A percentile compares a stretch with the other conserved stretches of the same genome.
Evolutionary conservation across 371 early-diverging fungal genomes (phyloP).

Genomic region (Mortierella polycephala): DNA sequence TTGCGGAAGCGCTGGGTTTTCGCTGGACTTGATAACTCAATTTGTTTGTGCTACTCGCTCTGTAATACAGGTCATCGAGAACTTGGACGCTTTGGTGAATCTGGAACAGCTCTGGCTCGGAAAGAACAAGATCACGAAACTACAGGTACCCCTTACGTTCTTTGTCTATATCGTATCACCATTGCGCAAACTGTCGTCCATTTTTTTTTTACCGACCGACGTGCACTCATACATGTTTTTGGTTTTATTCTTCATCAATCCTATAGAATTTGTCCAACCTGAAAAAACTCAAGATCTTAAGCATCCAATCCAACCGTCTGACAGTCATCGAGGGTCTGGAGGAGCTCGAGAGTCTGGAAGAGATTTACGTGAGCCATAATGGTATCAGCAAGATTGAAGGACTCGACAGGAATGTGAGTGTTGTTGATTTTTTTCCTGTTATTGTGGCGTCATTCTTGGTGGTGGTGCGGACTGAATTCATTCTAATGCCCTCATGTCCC

Average conservation of each 20-base stretch:
- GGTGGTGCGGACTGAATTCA: neutral
- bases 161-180: neutral
- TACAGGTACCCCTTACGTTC: slow-evolving; percentile 65
- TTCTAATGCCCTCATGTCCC: neutral
- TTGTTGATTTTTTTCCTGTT: no score
- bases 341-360: slow-evolving; percentile 76
- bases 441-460: no score
- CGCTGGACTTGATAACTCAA: neutral
- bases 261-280: slow-evolving; percentile 56
- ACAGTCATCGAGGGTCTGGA: slow-evolving; percentile 82
- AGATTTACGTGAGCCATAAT: slow-evolving; percentile 92
- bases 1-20: no score
- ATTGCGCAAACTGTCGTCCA: no score
- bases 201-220: neutral
- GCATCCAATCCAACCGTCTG: slow-evolving; percentile 90
- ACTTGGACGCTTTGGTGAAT: slow-evolving; percentile 79
- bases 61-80: slow-evolving; percentile 75
- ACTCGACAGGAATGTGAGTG: slow-evolving; percentile 77
- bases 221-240: neutral
- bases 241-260: neutral
- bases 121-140: slow-evolving; percentile 93
- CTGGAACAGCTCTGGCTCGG: slow-evolving; percentile 94
- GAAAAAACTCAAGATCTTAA: slow-evolving; percentile 78
- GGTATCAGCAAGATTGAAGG: slow-evolving; percentile 82
- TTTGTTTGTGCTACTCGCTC: neutral